Conservation (phyloP, 192 early-diverging fungal genomes). For the Coemansia sp. region DNA sequence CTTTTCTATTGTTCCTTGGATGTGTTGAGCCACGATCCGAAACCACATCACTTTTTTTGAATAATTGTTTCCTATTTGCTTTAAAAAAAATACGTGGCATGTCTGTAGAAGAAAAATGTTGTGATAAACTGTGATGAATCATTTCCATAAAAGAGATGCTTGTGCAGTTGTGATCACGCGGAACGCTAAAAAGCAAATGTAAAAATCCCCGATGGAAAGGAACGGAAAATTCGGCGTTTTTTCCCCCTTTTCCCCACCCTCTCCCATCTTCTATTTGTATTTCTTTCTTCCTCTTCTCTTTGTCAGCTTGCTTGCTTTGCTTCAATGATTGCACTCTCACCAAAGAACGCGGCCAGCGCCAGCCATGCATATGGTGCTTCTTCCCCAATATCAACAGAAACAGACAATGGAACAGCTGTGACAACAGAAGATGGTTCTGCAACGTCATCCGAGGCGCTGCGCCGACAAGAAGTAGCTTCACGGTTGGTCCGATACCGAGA, state of each 20-base stretch:
- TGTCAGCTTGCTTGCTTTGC: neutral
- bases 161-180: neutral
- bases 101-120: too few species aligned
- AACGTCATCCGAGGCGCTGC: neutral
- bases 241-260: neutral
- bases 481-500: constrained; percentile 35
- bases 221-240: neutral
- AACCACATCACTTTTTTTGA: too few species aligned
- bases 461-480: constrained; percentile 24
- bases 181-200: neutral
- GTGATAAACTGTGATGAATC: too few species aligned
- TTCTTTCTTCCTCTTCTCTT: neutral
- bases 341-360: neutral
- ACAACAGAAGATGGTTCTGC: neutral
- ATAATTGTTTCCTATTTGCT: too few species aligned
- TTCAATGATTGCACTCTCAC: neutral
- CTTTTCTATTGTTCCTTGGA: too few species aligned
- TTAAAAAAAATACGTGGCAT: too few species aligned
- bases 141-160: too few species aligned
- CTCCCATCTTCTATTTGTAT: neutral
- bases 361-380: neutral
- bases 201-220: neutral
- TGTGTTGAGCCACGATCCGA: too few species aligned
- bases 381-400: neutral
- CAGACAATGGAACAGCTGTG: neutral